Evolutionary conservation across 306 rosid species (phyloP), one percentile per base, ranked within the genome.

Genomic region (Prunus salicina): DNA sequence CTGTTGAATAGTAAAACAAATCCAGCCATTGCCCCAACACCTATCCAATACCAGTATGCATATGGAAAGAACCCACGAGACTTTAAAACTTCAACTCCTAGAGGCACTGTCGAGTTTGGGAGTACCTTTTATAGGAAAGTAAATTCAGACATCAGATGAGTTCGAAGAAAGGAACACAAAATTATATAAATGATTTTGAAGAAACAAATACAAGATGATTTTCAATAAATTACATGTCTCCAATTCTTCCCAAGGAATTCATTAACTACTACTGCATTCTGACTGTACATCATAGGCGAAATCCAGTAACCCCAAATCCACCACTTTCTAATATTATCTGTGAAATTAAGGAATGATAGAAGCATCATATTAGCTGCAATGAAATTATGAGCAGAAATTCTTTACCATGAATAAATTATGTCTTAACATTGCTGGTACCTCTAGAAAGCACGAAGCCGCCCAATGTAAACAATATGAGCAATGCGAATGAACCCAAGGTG

Each of bases 251-350:
- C 95, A 68, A 85, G 88, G 45, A 91, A 88, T 82, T 91, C 97
- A 53, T 89, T 91, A 62, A 82, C 90, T 71, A 77, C 76, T n/a
- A 89, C 52, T 47, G 93, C 95, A 76, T 83, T 89, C 81, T 89
- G 95, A 15, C 69, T 76, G 56, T 88, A 89, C 95, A 89, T 91
- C 77, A 91, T 34, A 56, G 97, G 95, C 52, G 93, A 89, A 28
- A 73, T 72, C 97, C 97, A 91, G 74, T 82, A 91, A 15, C 95
- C 97, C 95, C 97, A 91, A 19, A 62, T 80, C 95, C 97, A 91
- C 89, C 87, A 83, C 77, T 84, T 83, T 76, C 85, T 86, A 7
- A 89, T 82, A 8, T 85, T 60, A 43, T 83, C 95, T 91, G 85
- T 70, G 41, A 28, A 8, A 70, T 6, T 32, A 2, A 55, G 64